Conservation (phyloP, 139 green algal genomes). For the Spirogloea muscicola region DNA sequence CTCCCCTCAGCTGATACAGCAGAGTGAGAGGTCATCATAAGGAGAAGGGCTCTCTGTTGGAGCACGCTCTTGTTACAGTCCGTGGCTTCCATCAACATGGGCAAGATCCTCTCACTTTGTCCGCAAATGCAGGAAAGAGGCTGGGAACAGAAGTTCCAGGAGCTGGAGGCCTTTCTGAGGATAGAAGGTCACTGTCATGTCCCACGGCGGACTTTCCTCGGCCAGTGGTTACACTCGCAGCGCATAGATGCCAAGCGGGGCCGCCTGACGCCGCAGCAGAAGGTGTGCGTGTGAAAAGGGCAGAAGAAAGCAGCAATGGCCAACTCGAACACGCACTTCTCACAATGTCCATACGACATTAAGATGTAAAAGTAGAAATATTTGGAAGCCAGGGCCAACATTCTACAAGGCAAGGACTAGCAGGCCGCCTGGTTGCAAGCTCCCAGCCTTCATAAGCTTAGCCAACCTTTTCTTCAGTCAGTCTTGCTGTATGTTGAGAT, state of each 20-base stretch:
- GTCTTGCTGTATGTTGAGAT: too few relatives aligned
- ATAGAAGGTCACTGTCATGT: slow-evolving; percentile 24
- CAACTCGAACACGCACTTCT: too few relatives aligned
- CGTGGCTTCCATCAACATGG: background rate
- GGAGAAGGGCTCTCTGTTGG: too few relatives aligned
- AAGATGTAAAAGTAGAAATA: background rate
- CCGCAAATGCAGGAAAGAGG: background rate
- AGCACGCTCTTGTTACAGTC: background rate
- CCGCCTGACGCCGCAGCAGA: background rate
- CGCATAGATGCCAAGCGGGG: background rate
- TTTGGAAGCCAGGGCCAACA: background rate
- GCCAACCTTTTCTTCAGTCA: too few relatives aligned
- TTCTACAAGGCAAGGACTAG: background rate
- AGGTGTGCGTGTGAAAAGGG: background rate
- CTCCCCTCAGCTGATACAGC: too few relatives aligned
- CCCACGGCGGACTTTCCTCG: background rate
- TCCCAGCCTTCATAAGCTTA: background rate
- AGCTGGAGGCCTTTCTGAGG: slow-evolving; percentile 5
- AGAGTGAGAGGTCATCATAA: too few relatives aligned
- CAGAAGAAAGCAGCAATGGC: background rate
- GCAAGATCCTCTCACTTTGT: background rate
- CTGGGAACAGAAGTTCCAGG: background rate
- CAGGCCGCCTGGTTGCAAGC: background rate
- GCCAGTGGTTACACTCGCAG: slow-evolving; percentile 19
- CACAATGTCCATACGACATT: too few relatives aligned